Conservation (phyloP, 495 filamentous ascomycete species). For the Mycothermus thermophilus region DNA sequence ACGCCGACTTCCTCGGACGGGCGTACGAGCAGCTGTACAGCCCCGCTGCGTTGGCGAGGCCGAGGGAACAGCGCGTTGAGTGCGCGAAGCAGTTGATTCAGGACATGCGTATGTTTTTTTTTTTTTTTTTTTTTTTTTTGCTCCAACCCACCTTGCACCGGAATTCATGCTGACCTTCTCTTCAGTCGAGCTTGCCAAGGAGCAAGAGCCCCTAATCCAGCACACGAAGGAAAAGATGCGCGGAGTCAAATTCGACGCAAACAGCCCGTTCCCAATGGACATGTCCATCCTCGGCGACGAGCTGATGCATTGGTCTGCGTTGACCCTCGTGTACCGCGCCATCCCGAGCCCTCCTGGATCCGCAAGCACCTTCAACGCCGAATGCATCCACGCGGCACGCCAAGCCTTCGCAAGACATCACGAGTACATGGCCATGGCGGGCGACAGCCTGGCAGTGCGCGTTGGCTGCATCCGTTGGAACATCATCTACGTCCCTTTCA, state of each 20-base stretch:
- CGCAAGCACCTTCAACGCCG: slow-evolving; percentile 37
- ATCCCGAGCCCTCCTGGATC: slow-evolving; percentile 34
- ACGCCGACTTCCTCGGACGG: slow-evolving; percentile 42
- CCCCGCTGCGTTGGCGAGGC: slow-evolving; percentile 39
- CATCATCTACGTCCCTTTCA: slow-evolving; percentile 51
- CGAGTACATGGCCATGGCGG: slow-evolving; percentile 36
- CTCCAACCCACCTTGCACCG: too few relatives aligned
- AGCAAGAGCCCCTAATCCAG: slow-evolving; percentile 6
- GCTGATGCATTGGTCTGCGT: slow-evolving; percentile 37
- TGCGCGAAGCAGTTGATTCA: slow-evolving; percentile 20
- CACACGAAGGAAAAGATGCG: slow-evolving; percentile 7
- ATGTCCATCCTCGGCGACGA: slow-evolving; percentile 42
- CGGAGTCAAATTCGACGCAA: slow-evolving; percentile 2
- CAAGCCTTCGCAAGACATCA: slow-evolving; percentile 41
- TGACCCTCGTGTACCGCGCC: slow-evolving; percentile 50
- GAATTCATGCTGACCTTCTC: neutral
- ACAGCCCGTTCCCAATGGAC: slow-evolving; percentile 21
- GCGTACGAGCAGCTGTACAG: slow-evolving; percentile 49
- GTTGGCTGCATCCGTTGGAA: slow-evolving; percentile 53
- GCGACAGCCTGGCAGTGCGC: slow-evolving; percentile 29
- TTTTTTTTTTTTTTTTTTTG: slow-evolving; percentile 10
- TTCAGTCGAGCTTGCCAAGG: slow-evolving; percentile 4
- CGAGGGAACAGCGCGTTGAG: slow-evolving; percentile 30
- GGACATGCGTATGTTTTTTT: slow-evolving; percentile 6
- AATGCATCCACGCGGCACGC: slow-evolving; percentile 48